phyloP scores from a whole-genome alignment of 306 rosid species.

The Albizia julibrissin region DNA sequence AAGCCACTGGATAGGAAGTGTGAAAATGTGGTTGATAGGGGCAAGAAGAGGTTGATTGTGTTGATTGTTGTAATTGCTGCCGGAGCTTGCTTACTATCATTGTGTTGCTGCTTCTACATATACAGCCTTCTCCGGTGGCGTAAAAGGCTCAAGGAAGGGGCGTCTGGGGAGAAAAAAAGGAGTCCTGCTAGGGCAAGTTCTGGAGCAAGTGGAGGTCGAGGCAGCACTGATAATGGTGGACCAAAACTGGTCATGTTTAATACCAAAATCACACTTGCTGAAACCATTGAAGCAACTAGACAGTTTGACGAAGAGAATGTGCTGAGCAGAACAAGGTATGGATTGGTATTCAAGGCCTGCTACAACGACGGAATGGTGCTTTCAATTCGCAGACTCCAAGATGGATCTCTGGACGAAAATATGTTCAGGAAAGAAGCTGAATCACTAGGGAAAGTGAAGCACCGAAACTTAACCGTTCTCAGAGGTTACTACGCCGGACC shows the following conservation, averaged over 20 bases:
- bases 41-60: slow-evolving; percentile 64
- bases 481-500: slow-evolving; percentile 88
- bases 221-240: slow-evolving; percentile 82
- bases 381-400: slow-evolving; percentile 78
- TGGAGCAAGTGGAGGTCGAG: slow-evolving; percentile 81
- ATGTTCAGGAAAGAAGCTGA: slow-evolving; percentile 89
- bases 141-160: slow-evolving; percentile 60
- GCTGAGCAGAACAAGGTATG: slow-evolving; percentile 76
- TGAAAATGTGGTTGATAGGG: slow-evolving; percentile 21
- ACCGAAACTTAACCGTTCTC: slow-evolving; percentile 88
- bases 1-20: slow-evolving; percentile 61
- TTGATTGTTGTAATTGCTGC: slow-evolving; percentile 51
- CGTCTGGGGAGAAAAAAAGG: slow-evolving; percentile 76
- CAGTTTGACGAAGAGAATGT: slow-evolving; percentile 98
- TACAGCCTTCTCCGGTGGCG: slow-evolving; percentile 85
- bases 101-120: slow-evolving; percentile 88
- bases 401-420: slow-evolving; percentile 72
- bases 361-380: slow-evolving; percentile 95
- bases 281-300: slow-evolving; percentile 83
- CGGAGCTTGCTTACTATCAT: slow-evolving; percentile 57
- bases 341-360: slow-evolving; percentile 85
- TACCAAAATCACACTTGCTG: slow-evolving; percentile 82
- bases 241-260: slow-evolving; percentile 92
- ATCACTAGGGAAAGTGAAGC: slow-evolving; percentile 69
- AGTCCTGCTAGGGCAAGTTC: slow-evolving; percentile 88